Conservation (phyloP, 2,329 filamentous ascomycete species). For the Volutella citrinella region DNA sequence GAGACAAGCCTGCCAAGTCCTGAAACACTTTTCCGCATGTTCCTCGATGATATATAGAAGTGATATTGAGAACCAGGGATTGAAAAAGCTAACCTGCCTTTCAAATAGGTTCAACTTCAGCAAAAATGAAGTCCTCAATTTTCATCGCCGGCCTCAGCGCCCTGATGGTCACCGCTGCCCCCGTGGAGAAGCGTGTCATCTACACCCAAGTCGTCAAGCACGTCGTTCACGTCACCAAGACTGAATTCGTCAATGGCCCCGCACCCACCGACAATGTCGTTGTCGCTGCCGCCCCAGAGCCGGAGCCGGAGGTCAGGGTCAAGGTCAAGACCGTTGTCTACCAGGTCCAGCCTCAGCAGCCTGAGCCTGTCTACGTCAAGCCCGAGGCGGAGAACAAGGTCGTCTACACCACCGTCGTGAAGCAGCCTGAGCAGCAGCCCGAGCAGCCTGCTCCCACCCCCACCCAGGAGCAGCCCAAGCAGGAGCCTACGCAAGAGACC, state of each 20-base stretch:
- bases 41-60: too few species aligned
- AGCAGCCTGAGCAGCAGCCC: background rate
- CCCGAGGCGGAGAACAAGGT: slow-evolving; percentile 8
- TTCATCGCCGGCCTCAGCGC: slow-evolving; percentile 44
- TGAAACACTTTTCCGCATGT: too few species aligned
- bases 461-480: background rate
- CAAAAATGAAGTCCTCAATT: slow-evolving; percentile 51
- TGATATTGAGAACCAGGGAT: too few species aligned
- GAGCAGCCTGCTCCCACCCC: background rate
- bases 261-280: slow-evolving; percentile 19
- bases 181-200: slow-evolving; percentile 37
- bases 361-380: background rate
- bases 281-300: slow-evolving; percentile 17
- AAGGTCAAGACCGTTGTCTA: slow-evolving; percentile 2
- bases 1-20: too few species aligned
- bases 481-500: background rate
- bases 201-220: slow-evolving; percentile 28
- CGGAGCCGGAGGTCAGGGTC: slow-evolving; percentile 9
- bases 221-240: slow-evolving; percentile 39
- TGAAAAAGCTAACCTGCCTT: slow-evolving; percentile 21
- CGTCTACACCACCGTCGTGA: slow-evolving; percentile 1
- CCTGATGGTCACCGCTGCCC: slow-evolving; percentile 43
- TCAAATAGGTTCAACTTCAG: too few species aligned
- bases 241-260: slow-evolving; percentile 40
- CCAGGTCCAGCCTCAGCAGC: background rate